These are phyloP conservation scores for Yueomyces sp. DNA, from an alignment of 805 yeast genomes.

Conservation along the genomic window DNA sequence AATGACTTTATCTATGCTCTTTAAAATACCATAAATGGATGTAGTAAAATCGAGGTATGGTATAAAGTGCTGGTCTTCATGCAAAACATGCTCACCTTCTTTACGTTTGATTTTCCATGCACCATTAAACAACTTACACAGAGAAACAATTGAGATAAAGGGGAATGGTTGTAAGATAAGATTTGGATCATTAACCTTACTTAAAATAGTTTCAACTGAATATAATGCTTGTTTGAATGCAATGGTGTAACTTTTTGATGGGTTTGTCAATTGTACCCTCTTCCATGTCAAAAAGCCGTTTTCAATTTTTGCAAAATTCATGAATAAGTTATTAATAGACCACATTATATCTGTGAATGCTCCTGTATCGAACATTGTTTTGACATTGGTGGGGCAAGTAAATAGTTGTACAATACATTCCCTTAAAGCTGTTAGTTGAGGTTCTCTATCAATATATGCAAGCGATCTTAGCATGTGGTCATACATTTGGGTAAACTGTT, in stretches of 20 bases:
- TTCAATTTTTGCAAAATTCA: conserved; percentile 27
- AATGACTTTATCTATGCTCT: conserved; percentile 18
- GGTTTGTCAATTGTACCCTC: conserved; percentile 21
- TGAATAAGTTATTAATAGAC: conserved; percentile 33
- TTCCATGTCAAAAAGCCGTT: conserved; percentile 25
- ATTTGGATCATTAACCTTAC: conserved; percentile 22
- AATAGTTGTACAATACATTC: conserved; percentile 74
- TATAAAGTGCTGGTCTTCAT: conserved; percentile 38
- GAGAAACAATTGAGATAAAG: conserved; percentile 29
- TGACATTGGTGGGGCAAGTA: conserved; percentile 74
- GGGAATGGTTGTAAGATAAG: conserved; percentile 25
- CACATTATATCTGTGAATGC: conserved; percentile 32
- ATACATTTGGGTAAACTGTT: conserved; percentile 41
- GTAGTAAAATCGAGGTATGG: conserved; percentile 37
- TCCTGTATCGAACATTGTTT: conserved; percentile 13
- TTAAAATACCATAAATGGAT: conserved; percentile 27
- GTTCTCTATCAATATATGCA: conserved; percentile 70
- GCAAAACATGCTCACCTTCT: conserved; percentile 55
- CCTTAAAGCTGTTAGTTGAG: conserved; percentile 64
- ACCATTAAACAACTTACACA: conserved; percentile 46
- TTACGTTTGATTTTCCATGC: conserved; percentile 43
- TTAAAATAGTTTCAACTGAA: conserved; percentile 23
- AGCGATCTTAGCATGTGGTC: conserved; percentile 36
- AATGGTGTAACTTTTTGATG: conserved; percentile 23
- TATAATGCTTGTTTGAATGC: conserved; percentile 24